Base-by-base conservation (phyloP, 495 filamentous ascomycete genomes). In the Penicillium goetzii region DNA sequence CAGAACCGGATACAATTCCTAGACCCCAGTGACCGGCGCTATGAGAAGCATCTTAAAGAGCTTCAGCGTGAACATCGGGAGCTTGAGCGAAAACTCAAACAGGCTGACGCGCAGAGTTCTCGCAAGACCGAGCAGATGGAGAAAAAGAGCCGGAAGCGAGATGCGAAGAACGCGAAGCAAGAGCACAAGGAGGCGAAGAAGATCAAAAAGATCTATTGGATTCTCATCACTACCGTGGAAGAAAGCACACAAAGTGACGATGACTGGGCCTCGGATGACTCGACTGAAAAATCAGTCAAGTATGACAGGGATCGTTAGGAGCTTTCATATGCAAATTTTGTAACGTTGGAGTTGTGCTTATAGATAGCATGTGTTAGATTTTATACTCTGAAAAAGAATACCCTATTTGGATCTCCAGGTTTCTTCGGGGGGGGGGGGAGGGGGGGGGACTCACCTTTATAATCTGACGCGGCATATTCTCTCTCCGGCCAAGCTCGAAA, bases 401-500 rank as follows among this genome's bases (percentile, higher is more conserved):
- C n/a, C 53, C 32, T 38, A 50, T 33, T 33, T 21, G 21, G 15
- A 33, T 47, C 4, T 34, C 30, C 30, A 32, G 3, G 3, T 32
- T 8, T 3, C 30, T 32, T 3, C 8, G 30, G 8, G n/a, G n/a
- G n/a, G n/a, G n/a, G n/a, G n/a, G n/a, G n/a, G 30, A 32, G 2
- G 5, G 1, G 17, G 17, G 11, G 36, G 5, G 14, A 43, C 41
- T 23, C n/a, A 45, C 41, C 41, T 12, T 45, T 8, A 21, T 10
- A 23, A n/a, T 19, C 23, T 49, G 40, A 19, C 65, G 58, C 10
- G 61, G 61, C 41, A 59, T 61, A 43, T 63, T 63, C 25, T 66
- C 67, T 7, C 28, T 45, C 10, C 67, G 54, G 4, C 68, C 62
- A 53, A 70, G 30, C 41, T 70, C 68, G 34, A 70, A 65, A 17